Conservation (phyloP, 306 rosid genomes). For the Argentina anserina region DNA sequence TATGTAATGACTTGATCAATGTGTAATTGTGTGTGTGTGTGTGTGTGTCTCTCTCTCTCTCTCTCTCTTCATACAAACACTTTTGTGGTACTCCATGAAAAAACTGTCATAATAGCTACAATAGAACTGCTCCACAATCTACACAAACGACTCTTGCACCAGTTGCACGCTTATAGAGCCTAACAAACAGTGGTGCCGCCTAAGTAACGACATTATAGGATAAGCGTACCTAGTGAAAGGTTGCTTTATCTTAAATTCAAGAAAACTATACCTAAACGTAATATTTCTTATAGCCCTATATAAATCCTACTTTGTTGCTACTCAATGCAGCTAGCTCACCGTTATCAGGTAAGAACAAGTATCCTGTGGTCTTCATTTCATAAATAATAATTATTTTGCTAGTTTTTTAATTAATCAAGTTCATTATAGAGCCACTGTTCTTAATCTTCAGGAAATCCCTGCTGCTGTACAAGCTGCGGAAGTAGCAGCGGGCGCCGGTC, state of each 20-base stretch:
- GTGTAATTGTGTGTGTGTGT: background rate
- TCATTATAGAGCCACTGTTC: background rate
- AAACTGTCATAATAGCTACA: background rate
- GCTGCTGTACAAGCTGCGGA: background rate
- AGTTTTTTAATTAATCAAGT: background rate
- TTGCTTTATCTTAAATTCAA: constrained; percentile 40
- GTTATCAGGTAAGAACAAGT: background rate
- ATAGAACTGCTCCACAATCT: background rate
- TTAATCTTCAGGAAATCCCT: background rate
- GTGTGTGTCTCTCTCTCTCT: background rate
- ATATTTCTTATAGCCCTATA: background rate
- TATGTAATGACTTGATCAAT: background rate
- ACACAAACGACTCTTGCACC: constrained; percentile 33
- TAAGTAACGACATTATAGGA: constrained; percentile 55
- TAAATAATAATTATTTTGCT: background rate
- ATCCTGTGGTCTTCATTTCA: background rate
- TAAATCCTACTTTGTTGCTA: background rate
- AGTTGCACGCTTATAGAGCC: constrained; percentile 38
- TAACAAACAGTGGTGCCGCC: constrained; percentile 65
- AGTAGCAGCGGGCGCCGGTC: background rate
- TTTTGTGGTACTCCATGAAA: background rate
- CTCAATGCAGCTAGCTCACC: constrained; percentile 2
- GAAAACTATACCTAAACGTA: constrained; percentile 13
- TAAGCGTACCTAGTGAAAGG: constrained; percentile 11
- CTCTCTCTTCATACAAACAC: background rate